These are phyloP conservation scores for Calonectria pauciramosa DNA, from an alignment of 2,329 filamentous ascomycete genomes.

Conservation along the genomic window DNA sequence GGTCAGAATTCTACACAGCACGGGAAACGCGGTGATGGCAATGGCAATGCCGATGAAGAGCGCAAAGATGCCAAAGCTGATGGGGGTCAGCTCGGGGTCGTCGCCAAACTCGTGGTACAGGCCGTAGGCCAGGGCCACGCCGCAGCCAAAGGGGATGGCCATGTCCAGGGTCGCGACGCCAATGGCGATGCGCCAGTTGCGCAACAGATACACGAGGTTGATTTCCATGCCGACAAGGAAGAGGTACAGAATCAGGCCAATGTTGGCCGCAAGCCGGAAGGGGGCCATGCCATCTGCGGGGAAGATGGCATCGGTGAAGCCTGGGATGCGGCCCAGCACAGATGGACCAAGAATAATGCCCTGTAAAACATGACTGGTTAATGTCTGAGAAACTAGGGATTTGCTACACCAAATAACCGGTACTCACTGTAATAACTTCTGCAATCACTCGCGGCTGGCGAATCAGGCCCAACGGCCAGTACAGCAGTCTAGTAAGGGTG, in stretches of 20 bases:
- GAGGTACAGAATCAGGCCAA: constrained; percentile 86
- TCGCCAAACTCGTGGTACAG: constrained; percentile 79
- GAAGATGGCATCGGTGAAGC: constrained; percentile 82
- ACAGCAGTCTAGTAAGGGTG: constrained; percentile 56
- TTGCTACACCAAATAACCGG: background rate
- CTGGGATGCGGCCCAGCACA: constrained; percentile 86
- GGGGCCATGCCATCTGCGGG: constrained; percentile 80
- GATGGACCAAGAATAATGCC: constrained; percentile 88
- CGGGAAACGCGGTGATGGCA: constrained; percentile 90
- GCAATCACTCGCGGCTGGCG: constrained; percentile 85
- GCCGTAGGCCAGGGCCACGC: constrained; percentile 83
- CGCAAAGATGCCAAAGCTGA: constrained; percentile 67
- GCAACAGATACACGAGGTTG: constrained; percentile 75
- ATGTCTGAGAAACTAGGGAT: background rate
- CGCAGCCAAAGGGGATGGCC: constrained; percentile 84
- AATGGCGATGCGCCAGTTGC: constrained; percentile 85
- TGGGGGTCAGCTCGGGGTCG: constrained; percentile 54
- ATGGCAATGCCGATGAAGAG: constrained; percentile 91
- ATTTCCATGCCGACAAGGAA: constrained; percentile 93
- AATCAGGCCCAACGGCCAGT: constrained; percentile 81
- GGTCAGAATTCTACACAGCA: constrained; percentile 91
- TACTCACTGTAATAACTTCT: constrained; percentile 75
- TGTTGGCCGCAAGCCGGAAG: constrained; percentile 81
- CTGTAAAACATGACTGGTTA: background rate
- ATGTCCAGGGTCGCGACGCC: constrained; percentile 85